Base-by-base conservation (phyloP, 176 grass and related monocot species). In the Elaeis guineensis region DNA sequence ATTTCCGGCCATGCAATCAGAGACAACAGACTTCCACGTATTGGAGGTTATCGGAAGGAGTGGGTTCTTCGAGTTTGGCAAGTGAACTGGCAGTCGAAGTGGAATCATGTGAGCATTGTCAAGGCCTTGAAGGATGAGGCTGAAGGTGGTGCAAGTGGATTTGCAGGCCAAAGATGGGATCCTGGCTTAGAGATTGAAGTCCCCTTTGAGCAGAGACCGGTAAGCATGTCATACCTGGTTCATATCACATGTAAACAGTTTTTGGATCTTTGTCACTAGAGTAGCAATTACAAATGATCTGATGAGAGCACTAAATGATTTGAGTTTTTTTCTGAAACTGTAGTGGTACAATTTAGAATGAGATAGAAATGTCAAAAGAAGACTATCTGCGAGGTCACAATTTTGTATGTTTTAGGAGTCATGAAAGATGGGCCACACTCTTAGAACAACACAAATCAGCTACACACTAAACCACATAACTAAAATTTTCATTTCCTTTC, bases 121-220 rank as follows among this genome's bases (percentile, higher is more conserved):
- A 90, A 76, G 78, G 92, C 92, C 20, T 69, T 88, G 3, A 85
- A 78, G 21, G 92, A 91, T 15, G 87, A 88, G 26, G 78, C 84
- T 3, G 86, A 86, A 28, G 64, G 87, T 19, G 82, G 75, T 63
- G 70, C 76, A 11, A 67, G 84, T 16, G 80, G 83, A 23, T 97
- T 90, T 68, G 81, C 74, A 0, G 92, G 64, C 0, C 56, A 70
- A 61, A 82, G 69, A 57, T 97, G 92, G 92, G 92, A 97, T 80
- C 83, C 87, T 28, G 87, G 87, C 51, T 57, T 97, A 58, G 92
- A 97, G 78, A 91, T 90, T 59, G 21, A 72, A 49, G 87, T 97
- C 26, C 92, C 92, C 18, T 97, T 85, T 39, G 92, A 97, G 77
- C 92, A 97, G 65, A 80, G 92, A 60, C 92, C 92, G 60, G 92